Evolutionary conservation across 257 asterid species (phyloP).

Genomic region (Orobanche coerulescens): DNA sequence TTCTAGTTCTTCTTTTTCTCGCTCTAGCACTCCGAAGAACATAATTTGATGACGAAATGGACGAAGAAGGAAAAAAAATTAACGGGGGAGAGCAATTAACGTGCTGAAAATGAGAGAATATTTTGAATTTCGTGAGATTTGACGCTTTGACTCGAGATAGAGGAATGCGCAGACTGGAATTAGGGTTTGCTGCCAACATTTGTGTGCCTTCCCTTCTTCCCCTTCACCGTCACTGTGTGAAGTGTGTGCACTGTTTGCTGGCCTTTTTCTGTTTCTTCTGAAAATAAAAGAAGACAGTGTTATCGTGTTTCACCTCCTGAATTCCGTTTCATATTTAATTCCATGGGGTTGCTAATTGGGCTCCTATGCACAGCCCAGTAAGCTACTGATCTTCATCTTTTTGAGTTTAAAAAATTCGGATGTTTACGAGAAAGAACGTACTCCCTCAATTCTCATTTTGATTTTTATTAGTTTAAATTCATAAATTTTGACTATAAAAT

Average conservation of each 20-base stretch:
- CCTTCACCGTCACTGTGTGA: slow-evolving; percentile 21
- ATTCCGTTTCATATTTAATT: too few species aligned
- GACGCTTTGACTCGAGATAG: slow-evolving; percentile 20
- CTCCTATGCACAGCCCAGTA: too few species aligned
- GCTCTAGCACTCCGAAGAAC: slow-evolving; percentile 23
- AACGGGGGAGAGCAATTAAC: slow-evolving; percentile 21
- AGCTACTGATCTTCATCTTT: too few species aligned
- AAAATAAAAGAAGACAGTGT: background rate
- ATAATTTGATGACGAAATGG: slow-evolving; percentile 28
- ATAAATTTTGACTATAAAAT: too few species aligned
- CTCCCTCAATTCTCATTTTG: too few species aligned
- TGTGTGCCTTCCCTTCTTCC: slow-evolving; percentile 16
- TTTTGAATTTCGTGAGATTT: slow-evolving; percentile 22
- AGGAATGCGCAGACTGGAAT: slow-evolving; percentile 26
- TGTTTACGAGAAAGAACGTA: too few species aligned
- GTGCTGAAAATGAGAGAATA: slow-evolving; percentile 23
- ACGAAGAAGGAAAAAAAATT: slow-evolving; percentile 18
- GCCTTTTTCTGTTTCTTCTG: slow-evolving; percentile 39
- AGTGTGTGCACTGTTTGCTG: slow-evolving; percentile 29
- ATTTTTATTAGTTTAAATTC: too few species aligned
- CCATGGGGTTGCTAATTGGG: too few species aligned
- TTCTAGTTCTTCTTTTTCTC: slow-evolving; percentile 22
- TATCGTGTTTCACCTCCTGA: too few species aligned
- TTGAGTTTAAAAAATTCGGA: too few species aligned
- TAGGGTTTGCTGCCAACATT: slow-evolving; percentile 43